Conservation (phyloP, 1,139 yeast genomes). For the Suhomyces terraborum region DNA sequence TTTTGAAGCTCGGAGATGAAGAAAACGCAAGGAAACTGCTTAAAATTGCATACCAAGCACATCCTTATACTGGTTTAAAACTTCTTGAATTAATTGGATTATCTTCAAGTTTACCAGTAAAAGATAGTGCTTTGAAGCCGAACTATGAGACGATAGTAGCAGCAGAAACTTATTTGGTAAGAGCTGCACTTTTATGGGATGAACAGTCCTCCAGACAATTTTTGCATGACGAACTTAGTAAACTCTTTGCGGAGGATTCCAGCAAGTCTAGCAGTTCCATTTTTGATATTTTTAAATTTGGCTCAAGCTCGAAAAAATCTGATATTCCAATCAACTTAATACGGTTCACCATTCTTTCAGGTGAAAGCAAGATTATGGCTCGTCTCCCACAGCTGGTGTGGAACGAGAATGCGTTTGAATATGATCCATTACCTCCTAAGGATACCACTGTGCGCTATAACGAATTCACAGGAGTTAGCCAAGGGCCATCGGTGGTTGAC, state of each 20-base stretch:
- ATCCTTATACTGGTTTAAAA: slow-evolving; percentile 61
- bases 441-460: slow-evolving; percentile 31
- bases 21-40: slow-evolving; percentile 52
- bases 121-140: slow-evolving; percentile 26
- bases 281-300: slow-evolving; percentile 22
- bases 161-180: slow-evolving; percentile 54
- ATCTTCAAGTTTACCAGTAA: slow-evolving; percentile 21
- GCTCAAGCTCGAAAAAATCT: slow-evolving; percentile 12
- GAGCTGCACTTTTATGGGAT: slow-evolving; percentile 54
- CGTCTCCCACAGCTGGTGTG: slow-evolving; percentile 64
- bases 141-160: slow-evolving; percentile 35
- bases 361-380: slow-evolving; percentile 71
- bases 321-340: slow-evolving; percentile 59
- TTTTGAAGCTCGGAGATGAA: slow-evolving; percentile 40
- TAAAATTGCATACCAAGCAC: slow-evolving; percentile 51
- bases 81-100: slow-evolving; percentile 48
- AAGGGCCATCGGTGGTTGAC: slow-evolving; percentile 28
- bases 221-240: slow-evolving; percentile 46
- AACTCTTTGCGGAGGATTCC: slow-evolving; percentile 29
- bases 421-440: slow-evolving; percentile 68
- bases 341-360: slow-evolving; percentile 68
- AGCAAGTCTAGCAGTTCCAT: slow-evolving; percentile 17
- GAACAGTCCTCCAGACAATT: slow-evolving; percentile 48
- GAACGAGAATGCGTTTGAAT: slow-evolving; percentile 66
- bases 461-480: slow-evolving; percentile 29